Evolutionary conservation across 495 filamentous ascomycete species (phyloP).

Genomic region (Penicillium maclennaniae): DNA sequence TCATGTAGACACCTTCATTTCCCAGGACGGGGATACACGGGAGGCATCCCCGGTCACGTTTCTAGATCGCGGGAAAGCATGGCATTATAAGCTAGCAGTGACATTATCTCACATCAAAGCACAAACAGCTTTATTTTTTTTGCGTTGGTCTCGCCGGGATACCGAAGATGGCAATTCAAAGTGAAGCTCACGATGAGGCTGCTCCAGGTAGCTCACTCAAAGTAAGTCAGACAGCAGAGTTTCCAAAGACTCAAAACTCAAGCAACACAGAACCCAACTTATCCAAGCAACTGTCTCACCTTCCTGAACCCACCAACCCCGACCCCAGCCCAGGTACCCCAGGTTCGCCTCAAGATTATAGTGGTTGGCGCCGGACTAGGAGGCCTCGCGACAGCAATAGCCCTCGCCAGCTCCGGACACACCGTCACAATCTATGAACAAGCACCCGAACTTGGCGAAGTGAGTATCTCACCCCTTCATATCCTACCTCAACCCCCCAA

Average conservation of each 20-base stretch:
- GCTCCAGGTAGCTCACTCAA: background rate
- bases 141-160: background rate
- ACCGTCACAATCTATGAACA: slow-evolving; percentile 48
- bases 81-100: slow-evolving; percentile 1
- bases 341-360: slow-evolving; percentile 27
- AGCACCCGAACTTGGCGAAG: slow-evolving; percentile 34
- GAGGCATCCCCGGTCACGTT: background rate
- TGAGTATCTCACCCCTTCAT: background rate
- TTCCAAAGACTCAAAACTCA: background rate
- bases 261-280: slow-evolving; percentile 5
- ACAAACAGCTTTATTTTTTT: background rate
- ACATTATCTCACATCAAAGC: background rate
- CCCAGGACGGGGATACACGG: slow-evolving; percentile 5
- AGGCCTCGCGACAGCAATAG: slow-evolving; percentile 50
- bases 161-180: background rate
- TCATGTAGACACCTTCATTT: background rate
- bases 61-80: background rate
- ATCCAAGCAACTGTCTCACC: slow-evolving; percentile 16
- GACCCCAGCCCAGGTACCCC: background rate
- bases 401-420: slow-evolving; percentile 38
- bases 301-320: slow-evolving; percentile 5
- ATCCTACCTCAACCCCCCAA: background rate
- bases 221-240: background rate
- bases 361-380: slow-evolving; percentile 32
- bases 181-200: background rate